Evolutionary conservation across 352 stramenopile species (phyloP), one percentile per base, ranked within the genome.

Genomic region (Pythium aristosporum): DNA sequence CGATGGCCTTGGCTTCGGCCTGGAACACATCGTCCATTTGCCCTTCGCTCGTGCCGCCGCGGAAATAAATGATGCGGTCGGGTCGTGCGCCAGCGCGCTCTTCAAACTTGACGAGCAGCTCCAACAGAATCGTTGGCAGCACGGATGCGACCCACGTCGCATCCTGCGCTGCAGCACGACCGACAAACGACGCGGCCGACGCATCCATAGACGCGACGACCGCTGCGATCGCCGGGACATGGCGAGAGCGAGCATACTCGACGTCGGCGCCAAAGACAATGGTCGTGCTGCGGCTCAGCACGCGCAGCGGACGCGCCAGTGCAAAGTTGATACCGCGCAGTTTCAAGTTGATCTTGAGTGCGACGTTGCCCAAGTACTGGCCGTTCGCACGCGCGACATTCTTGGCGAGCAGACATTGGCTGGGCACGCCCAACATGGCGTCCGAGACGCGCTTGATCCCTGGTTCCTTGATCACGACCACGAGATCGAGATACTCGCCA

Each of bases 221-320:
- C 0, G 87, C 82, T 18, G 87, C 85, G 50, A 96, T 92, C 11
- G 78, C 85, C 20, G 83, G 80, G 74, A 76, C 56, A 82, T 79
- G 39, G 72, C 73, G 32, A 1, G 82, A 74, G 23, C 82, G 72
- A 18, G 85, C 79, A 57, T 95, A 83, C 47, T 87, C 80, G 28
- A 94, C 78, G 59, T 91, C 78, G 11, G 85, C 87, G 16, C 87
- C 85, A 61, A 94, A 89, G 41, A 94, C 79, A 48, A 96, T 96
- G 23, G 85, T 92, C 18, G 72, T 62, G 18, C 64, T 69, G 13
- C 57, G 65, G 11, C 57, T 77, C n/a, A 92, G 59, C 7, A 83
- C 62, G 18, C 76, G 70, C 20, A 89, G 68, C 4, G 65, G 64
- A n/a, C 84, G 73, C 30, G 67, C 50, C 30, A 91, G 32, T 9